phyloP scores from a whole-genome alignment of 78 protist genomes.

The Dictyostelium firmibasis region DNA sequence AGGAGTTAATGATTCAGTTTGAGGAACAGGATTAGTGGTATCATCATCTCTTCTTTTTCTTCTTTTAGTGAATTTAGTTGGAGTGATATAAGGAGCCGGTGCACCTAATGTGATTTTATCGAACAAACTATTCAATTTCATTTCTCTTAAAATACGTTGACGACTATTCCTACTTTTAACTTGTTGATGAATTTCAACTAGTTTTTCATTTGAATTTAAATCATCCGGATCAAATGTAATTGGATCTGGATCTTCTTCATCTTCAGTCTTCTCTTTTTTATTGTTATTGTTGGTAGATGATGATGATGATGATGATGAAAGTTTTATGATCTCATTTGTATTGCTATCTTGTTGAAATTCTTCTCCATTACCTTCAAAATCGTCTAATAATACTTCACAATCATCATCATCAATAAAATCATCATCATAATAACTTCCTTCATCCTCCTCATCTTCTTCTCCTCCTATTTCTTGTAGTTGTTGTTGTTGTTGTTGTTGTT shows the following conservation, averaged over 20 bases:
- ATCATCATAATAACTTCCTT: background rate
- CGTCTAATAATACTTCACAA: background rate
- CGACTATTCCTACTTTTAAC: conserved; percentile 22
- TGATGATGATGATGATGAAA: background rate
- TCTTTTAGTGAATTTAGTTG: conserved; percentile 54
- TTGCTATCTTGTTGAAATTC: background rate
- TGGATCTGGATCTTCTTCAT: conserved; percentile 57
- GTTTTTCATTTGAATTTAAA: background rate
- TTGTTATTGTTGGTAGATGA: background rate
- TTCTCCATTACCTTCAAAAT: background rate
- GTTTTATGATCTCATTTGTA: background rate
- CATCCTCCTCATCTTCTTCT: background rate
- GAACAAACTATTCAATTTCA: conserved; percentile 35
- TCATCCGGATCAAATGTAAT: conserved; percentile 42
- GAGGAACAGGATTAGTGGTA: background rate
- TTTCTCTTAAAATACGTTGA: conserved; percentile 38
- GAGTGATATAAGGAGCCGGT: conserved; percentile 71
- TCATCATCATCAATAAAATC: background rate
- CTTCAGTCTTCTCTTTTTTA: background rate
- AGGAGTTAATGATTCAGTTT: background rate
- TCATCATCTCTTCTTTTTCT: conserved; percentile 14
- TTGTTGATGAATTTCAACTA: conserved; percentile 9
- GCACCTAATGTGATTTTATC: conserved; percentile 53
- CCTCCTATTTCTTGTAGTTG: background rate
- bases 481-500: background rate